Conservation (phyloP, 495 filamentous ascomycete genomes). For the Cercophora newfieldiana region DNA sequence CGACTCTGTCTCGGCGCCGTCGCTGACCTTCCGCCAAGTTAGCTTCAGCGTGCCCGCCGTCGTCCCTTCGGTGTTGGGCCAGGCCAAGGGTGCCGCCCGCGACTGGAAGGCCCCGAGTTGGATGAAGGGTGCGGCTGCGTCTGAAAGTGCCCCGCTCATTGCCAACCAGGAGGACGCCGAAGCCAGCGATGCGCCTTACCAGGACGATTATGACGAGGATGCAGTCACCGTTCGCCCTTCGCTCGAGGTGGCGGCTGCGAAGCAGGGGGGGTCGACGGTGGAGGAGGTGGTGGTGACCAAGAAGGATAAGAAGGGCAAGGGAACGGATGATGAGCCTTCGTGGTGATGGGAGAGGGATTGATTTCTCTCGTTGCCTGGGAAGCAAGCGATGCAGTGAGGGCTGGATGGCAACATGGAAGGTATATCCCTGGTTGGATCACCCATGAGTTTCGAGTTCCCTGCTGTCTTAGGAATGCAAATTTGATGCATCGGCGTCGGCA, state of each 20-base stretch:
- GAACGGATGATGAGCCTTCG: background rate
- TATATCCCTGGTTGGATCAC: background rate
- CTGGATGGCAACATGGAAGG: background rate
- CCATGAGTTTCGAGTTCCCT: background rate
- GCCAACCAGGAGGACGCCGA: background rate
- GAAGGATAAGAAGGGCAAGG: background rate
- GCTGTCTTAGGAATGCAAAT: background rate
- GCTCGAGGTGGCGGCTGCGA: background rate
- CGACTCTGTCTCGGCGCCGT: slow-evolving; percentile 12
- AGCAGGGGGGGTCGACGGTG: background rate
- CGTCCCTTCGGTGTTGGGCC: background rate
- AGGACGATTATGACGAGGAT: slow-evolving; percentile 1
- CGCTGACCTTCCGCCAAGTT: background rate
- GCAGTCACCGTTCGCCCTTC: background rate
- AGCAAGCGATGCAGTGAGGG: background rate
- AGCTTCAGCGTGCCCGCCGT: background rate
- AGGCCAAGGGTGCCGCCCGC: too few relatives aligned
- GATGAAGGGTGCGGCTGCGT: background rate
- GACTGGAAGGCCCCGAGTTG: background rate
- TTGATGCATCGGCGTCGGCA: background rate
- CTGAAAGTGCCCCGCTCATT: background rate
- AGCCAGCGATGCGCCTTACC: background rate
- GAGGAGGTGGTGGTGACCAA: background rate
- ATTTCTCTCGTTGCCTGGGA: background rate
- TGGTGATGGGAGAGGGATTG: background rate